Conservation (phyloP, 305 asterid species). For the Fraxinus latifolia region DNA sequence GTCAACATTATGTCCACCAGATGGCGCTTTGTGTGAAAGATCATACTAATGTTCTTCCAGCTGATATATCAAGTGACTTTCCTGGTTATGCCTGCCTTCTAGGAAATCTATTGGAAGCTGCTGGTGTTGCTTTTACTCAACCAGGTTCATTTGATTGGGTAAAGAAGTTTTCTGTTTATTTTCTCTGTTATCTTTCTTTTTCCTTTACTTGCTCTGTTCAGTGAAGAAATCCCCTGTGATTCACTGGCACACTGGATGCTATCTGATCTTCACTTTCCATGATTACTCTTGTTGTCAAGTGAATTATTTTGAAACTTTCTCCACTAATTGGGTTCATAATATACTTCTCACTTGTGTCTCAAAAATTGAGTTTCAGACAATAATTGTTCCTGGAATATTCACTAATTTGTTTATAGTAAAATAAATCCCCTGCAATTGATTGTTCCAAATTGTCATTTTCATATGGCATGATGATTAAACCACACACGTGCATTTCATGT, state of each 20-base stretch:
- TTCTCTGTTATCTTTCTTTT: background rate
- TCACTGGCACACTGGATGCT: conserved; percentile 14
- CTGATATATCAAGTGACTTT: conserved; percentile 65
- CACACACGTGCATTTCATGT: background rate
- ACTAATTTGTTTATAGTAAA: background rate
- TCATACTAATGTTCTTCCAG: conserved; percentile 55
- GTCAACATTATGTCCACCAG: conserved; percentile 67
- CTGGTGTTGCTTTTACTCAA: conserved; percentile 57
- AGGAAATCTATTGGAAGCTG: conserved; percentile 86
- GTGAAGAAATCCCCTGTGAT: conserved; percentile 6
- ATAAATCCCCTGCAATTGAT: background rate
- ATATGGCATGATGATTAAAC: background rate
- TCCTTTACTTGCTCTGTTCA: conserved; percentile 3
- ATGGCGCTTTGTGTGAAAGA: conserved; percentile 68
- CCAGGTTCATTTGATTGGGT: conserved; percentile 80
- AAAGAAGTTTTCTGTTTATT: conserved; percentile 23
- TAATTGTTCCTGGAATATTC: background rate
- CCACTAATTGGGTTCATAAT: conserved; percentile 13
- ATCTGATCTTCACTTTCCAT: background rate
- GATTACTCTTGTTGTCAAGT: background rate
- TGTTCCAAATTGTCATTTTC: background rate
- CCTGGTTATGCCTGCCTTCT: conserved; percentile 89
- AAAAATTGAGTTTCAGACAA: background rate
- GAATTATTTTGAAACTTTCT: conserved; percentile 6
- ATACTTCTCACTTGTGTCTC: conserved; percentile 2